A percentile compares a stretch with the other conserved stretches of the same genome.
phyloP scores from a whole-genome alignment of 139 green algal species.

The Auxenochlorella pyrenoidosa region DNA sequence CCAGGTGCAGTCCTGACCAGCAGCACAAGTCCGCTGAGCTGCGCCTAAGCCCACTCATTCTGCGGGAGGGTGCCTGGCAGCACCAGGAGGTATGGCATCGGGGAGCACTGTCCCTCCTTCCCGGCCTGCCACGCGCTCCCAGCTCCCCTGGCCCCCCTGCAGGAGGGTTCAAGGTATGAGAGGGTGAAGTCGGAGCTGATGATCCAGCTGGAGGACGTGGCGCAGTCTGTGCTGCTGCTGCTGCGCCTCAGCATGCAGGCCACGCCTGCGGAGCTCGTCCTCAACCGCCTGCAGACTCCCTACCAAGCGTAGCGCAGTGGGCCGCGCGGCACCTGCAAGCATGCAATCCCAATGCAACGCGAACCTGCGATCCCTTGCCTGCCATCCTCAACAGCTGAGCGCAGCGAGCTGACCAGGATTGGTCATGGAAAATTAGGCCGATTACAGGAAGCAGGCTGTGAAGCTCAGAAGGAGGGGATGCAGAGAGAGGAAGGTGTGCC shows the following conservation, averaged over 20 bases:
- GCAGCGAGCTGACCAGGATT: too few relatives aligned
- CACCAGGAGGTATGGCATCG: too few relatives aligned
- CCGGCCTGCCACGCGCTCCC: background rate
- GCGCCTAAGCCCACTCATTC: background rate
- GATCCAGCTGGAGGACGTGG: constrained; percentile 56
- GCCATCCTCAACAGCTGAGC: too few relatives aligned
- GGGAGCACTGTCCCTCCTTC: too few relatives aligned
- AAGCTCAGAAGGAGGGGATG: too few relatives aligned
- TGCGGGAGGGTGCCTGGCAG: background rate
- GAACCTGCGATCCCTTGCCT: too few relatives aligned
- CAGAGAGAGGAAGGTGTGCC: too few relatives aligned
- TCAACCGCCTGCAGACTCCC: constrained; percentile 24
- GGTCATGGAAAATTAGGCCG: too few relatives aligned
- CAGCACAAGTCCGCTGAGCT: background rate
- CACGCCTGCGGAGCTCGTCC: background rate
- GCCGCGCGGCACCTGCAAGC: too few relatives aligned
- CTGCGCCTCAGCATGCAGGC: constrained; percentile 26
- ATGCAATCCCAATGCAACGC: too few relatives aligned
- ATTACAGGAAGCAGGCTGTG: too few relatives aligned
- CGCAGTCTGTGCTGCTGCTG: constrained; percentile 48
- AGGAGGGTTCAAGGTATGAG: constrained; percentile 9
- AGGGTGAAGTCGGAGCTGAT: constrained; percentile 41
- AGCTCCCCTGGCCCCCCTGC: background rate
- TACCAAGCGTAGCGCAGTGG: background rate
- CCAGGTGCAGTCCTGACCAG: background rate